phyloP scores from a whole-genome alignment of 805 yeast genomes.

The Nakazawaea wyomingensis region DNA sequence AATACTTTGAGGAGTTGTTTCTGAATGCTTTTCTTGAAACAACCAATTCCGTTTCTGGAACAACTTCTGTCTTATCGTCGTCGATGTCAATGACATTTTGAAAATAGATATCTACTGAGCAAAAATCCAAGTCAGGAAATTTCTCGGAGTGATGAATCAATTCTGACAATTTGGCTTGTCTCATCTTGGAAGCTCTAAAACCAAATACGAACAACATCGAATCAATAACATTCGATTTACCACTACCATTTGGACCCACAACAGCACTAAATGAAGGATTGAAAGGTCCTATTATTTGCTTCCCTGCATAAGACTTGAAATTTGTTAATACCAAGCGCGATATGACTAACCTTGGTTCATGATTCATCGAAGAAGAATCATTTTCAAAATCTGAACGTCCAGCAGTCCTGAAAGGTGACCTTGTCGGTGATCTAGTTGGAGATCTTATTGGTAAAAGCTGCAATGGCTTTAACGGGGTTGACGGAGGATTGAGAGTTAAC shows the following conservation, averaged over 20 bases:
- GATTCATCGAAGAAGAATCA: slow-evolving; percentile 13
- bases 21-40: slow-evolving; percentile 76
- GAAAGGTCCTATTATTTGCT: slow-evolving; percentile 91
- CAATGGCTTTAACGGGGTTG: slow-evolving; percentile 10
- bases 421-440: slow-evolving; percentile 9
- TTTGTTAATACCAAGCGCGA: slow-evolving; percentile 68
- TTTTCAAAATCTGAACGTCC: background rate
- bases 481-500: slow-evolving; percentile 8
- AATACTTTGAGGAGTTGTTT: slow-evolving; percentile 75
- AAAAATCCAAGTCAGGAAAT: slow-evolving; percentile 58
- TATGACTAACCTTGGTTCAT: slow-evolving; percentile 65
- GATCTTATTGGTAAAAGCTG: slow-evolving; percentile 11
- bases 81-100: slow-evolving; percentile 62
- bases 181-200: slow-evolving; percentile 92
- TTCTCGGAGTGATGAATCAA: slow-evolving; percentile 86
- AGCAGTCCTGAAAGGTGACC: slow-evolving; percentile 10
- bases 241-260: slow-evolving; percentile 98
- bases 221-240: slow-evolving; percentile 96
- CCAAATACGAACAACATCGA: slow-evolving; percentile 98
- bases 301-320: slow-evolving; percentile 94
- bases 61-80: slow-evolving; percentile 31
- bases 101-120: slow-evolving; percentile 91
- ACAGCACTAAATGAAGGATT: slow-evolving; percentile 92
- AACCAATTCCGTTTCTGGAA: slow-evolving; percentile 56
- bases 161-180: slow-evolving; percentile 91